phyloP scores from a whole-genome alignment of 2,329 filamentous ascomycete species.

The Nemania sp. region DNA sequence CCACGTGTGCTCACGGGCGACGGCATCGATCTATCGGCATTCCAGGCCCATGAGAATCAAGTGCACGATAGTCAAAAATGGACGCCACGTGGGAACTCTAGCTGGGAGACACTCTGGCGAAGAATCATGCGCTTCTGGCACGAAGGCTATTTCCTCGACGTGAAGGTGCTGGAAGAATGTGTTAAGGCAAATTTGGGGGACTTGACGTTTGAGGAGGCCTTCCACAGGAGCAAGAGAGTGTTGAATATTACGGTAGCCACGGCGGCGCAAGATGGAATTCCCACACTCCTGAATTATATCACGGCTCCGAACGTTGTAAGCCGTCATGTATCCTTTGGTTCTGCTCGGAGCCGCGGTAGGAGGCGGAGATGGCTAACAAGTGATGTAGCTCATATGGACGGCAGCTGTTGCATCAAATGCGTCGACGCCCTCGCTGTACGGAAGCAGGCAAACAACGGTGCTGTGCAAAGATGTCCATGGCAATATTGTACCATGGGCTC shows the following conservation, averaged over 20 bases:
- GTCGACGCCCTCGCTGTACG: conserved; percentile 65
- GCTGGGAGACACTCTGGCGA: conserved; percentile 64
- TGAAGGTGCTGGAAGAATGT: conserved; percentile 79
- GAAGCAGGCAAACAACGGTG: conserved; percentile 64
- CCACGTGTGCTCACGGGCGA: conserved; percentile 75
- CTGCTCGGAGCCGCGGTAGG: not conserved
- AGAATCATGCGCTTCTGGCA: conserved; percentile 69
- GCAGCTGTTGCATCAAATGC: conserved; percentile 78
- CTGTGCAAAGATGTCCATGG: conserved; percentile 79
- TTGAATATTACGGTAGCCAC: conserved; percentile 91
- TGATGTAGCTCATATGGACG: conserved; percentile 73
- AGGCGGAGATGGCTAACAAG: conserved; percentile 20
- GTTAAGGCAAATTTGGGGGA: conserved; percentile 85
- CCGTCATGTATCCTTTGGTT: conserved; percentile 31
- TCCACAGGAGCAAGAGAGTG: conserved; percentile 79
- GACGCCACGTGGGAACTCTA: conserved; percentile 45
- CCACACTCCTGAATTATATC: conserved; percentile 86
- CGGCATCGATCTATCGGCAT: conserved; percentile 81
- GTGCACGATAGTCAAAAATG: conserved; percentile 36
- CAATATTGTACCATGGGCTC: conserved; percentile 73
- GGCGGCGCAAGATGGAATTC: conserved; percentile 72
- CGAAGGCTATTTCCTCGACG: conserved; percentile 84
- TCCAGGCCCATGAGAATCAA: conserved; percentile 53
- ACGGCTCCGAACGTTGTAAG: conserved; percentile 89
- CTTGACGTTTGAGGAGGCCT: conserved; percentile 91